phyloP scores from a whole-genome alignment of 495 filamentous ascomycete genomes.

The Penicillium canariense region DNA sequence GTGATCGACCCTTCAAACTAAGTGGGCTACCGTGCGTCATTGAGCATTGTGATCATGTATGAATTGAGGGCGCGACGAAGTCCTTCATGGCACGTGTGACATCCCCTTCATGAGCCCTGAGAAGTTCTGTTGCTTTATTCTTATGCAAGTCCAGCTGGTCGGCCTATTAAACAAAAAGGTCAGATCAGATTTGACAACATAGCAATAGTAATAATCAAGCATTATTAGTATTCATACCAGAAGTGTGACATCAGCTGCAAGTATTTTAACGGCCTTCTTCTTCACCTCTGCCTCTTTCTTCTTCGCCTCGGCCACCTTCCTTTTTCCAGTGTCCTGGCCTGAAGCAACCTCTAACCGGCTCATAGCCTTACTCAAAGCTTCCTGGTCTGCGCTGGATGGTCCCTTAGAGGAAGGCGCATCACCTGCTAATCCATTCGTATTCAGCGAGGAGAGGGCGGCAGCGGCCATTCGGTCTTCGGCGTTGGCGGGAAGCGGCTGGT shows the following conservation, averaged over 20 bases:
- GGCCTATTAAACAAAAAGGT: slow-evolving; percentile 47
- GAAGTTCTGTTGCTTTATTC: slow-evolving; percentile 76
- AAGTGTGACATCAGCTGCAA: slow-evolving; percentile 61
- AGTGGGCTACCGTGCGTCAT: background rate
- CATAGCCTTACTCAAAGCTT: slow-evolving; percentile 84
- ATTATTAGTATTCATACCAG: slow-evolving; percentile 48
- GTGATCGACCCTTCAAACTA: background rate
- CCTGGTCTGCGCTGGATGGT: slow-evolving; percentile 60
- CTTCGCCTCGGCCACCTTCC: slow-evolving; percentile 24
- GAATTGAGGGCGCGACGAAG: slow-evolving; percentile 47
- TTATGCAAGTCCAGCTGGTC: slow-evolving; percentile 79
- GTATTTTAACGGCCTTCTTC: slow-evolving; percentile 63
- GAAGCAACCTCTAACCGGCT: slow-evolving; percentile 56
- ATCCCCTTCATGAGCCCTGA: slow-evolving; percentile 77
- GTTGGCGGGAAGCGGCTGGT: slow-evolving; percentile 56
- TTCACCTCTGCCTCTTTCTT: slow-evolving; percentile 44
- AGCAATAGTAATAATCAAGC: background rate
- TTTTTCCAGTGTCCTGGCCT: slow-evolving; percentile 28
- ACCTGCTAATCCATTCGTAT: slow-evolving; percentile 54
- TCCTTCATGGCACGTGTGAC: slow-evolving; percentile 67
- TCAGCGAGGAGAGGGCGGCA: slow-evolving; percentile 76
- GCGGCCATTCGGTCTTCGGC: slow-evolving; percentile 91
- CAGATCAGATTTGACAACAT: background rate
- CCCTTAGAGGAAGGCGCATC: slow-evolving; percentile 49
- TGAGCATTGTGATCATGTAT: slow-evolving; percentile 9